These are phyloP conservation scores for Kwoniella heveanensis DNA, from an alignment of 768 basidiomycete genomes.

Conservation along the genomic window DNA sequence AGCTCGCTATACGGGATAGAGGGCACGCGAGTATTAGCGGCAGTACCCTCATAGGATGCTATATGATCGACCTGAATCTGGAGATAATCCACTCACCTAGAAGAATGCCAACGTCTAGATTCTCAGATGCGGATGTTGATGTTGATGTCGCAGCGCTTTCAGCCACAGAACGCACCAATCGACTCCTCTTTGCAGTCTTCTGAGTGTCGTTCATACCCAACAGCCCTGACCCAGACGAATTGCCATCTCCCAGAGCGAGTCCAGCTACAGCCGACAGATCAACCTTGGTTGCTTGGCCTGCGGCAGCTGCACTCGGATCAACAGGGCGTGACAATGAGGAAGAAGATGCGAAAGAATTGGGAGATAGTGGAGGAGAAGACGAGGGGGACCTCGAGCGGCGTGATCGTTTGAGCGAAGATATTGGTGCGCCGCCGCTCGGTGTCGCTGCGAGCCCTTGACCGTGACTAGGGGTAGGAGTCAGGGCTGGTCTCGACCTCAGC, in stretches of 20 bases:
- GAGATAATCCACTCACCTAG: conserved; percentile 49
- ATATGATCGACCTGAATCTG: no score
- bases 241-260: conserved; percentile 29
- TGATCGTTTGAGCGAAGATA: conserved; percentile 28
- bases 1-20: conserved; percentile 26
- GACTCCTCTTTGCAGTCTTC: conserved; percentile 14
- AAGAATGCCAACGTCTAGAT: conserved; percentile 44
- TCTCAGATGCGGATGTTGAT: conserved; percentile 5
- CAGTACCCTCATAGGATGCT: no score
- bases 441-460: neutral
- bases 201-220: neutral
- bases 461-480: neutral
- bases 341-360: conserved; percentile 12
- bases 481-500: conserved; percentile 6
- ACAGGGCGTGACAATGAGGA: conserved; percentile 8
- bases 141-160: neutral
- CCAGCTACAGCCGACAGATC: conserved; percentile 33
- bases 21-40: neutral
- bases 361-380: conserved; percentile 31
- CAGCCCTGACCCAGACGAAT: neutral
- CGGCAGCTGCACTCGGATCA: neutral
- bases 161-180: neutral
- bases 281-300: conserved; percentile 6
- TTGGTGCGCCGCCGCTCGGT: neutral
- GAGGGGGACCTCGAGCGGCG: conserved; percentile 34